phyloP scores from a whole-genome alignment of 208 protist genomes.

The Trypanosoma mega region DNA sequence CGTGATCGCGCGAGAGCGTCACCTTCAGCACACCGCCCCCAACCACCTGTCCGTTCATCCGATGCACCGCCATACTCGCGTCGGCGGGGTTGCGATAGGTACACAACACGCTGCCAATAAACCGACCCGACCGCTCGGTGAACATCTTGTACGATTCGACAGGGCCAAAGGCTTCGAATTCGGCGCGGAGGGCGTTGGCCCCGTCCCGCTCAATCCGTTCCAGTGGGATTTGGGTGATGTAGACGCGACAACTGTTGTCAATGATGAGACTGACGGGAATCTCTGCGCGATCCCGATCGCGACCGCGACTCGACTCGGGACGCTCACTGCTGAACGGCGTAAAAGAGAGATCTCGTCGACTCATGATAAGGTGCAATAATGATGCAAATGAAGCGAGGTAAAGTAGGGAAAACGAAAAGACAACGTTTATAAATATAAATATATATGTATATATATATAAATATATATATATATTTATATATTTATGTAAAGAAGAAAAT shows the following conservation, averaged over 20 bases:
- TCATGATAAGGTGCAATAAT: too few species aligned
- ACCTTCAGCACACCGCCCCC: constrained; percentile 71
- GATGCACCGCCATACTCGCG: constrained; percentile 57
- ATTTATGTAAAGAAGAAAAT: not conserved
- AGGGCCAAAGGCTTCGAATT: constrained; percentile 85
- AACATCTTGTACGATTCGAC: constrained; percentile 89
- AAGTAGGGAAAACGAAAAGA: too few species aligned
- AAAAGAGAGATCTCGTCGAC: constrained; percentile 40
- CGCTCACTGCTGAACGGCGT: constrained; percentile 49
- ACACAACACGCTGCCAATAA: constrained; percentile 77
- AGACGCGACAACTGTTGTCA: constrained; percentile 84
- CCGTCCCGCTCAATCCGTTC: constrained; percentile 83
- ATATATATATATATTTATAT: constrained; percentile 14
- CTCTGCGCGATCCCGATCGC: constrained; percentile 9
- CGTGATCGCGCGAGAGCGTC: constrained; percentile 69
- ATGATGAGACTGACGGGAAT: constrained; percentile 76
- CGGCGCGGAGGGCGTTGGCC: constrained; percentile 54
- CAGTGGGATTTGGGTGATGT: constrained; percentile 86
- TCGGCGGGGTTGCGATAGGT: constrained; percentile 91
- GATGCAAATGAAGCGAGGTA: too few species aligned
- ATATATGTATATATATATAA: not conserved
- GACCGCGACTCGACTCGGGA: not conserved
- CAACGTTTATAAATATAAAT: too few species aligned
- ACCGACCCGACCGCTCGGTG: constrained; percentile 81
- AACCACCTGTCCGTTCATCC: constrained; percentile 72